Base-by-base conservation (phyloP, 2,329 filamentous ascomycete species). In the Hortaea sp. region DNA sequence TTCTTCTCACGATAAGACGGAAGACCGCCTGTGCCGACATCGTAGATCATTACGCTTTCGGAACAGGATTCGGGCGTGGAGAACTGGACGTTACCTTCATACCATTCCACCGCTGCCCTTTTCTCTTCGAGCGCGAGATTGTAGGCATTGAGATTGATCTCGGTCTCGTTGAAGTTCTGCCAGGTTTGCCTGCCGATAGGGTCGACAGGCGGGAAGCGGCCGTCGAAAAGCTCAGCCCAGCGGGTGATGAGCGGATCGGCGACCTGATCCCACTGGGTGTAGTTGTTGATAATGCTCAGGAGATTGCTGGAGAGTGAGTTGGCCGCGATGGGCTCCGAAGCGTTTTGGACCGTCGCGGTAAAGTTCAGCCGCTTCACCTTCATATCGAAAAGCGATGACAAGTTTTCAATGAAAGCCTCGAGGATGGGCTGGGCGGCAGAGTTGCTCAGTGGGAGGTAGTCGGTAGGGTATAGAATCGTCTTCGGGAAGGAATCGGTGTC, bases 381-480 rank as follows among this genome's bases (percentile, higher is more conserved):
- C 62, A 67, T 67, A 41, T 59, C 58, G 48, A 69, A 67, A 5
- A 66, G 51, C 3, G 55, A 40, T 3, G 61, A 61, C 46, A 68
- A 49, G 37, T 66, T 63, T 10, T 39, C 49, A 38, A 70, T 62
- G 50, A 69, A 69, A 0, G 47, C 48, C 49, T 68, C 62, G 0
- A 70, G 57, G 6, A 69, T 59, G 1, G 58, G 55, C 34, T 69
- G 64, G 0, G 67, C 65, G 1, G 65, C 64, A 0, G 66, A 63
- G 46, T 69, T 70, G 47, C 56, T 63, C 2, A 69, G 55, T 0
- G 68, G 67, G 0, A 69, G 57, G 44, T 69, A 69, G 41, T 71
- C 68, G 3, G 56, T 58, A 2, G 66, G 65, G 46, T 70, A 69
- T 1, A 69, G 48, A 27, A 69, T 60, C 1, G 63, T 60, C 48